phyloP scores from a whole-genome alignment of 2,329 filamentous ascomycete species.

The Xylariomycetidae sp. region DNA sequence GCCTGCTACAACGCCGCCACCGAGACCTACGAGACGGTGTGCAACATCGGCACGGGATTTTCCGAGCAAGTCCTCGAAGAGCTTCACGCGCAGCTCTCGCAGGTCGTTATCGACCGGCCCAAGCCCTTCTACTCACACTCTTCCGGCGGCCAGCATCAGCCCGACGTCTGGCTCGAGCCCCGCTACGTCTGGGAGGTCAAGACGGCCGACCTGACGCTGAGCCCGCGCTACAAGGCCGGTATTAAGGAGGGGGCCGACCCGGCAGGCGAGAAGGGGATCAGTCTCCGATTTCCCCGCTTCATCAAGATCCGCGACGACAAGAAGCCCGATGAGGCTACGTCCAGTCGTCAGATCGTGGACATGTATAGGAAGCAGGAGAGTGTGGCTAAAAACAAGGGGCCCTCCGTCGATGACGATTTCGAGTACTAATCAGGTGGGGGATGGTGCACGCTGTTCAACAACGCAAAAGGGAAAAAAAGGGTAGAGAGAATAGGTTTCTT shows the following conservation, averaged over 20 bases:
- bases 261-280: constrained; percentile 72
- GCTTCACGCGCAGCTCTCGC: constrained; percentile 69
- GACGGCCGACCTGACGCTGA: constrained; percentile 90
- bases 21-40: constrained; percentile 89
- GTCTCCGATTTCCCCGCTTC: constrained; percentile 85
- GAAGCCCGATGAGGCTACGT: constrained; percentile 87
- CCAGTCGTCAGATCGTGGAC: constrained; percentile 79
- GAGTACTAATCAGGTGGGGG: constrained; percentile 63
- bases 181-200: constrained; percentile 96
- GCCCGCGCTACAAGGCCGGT: constrained; percentile 89
- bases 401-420: constrained; percentile 91
- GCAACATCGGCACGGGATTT: constrained; percentile 98
- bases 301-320: constrained; percentile 93
- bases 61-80: constrained; percentile 91
- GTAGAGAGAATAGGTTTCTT: not conserved
- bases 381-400: constrained; percentile 79
- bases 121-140: constrained; percentile 96
- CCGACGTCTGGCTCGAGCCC: constrained; percentile 98
- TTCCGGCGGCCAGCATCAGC: constrained; percentile 80
- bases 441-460: not conserved
- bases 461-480: not conserved
- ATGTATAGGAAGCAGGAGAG: constrained; percentile 97
- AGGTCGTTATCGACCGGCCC: constrained; percentile 77
- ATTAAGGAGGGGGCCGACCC: constrained; percentile 71
- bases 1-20: constrained; percentile 82